Evolutionary conservation across 441 rosid species (phyloP).

Genomic region (Raphanus hybrid): DNA sequence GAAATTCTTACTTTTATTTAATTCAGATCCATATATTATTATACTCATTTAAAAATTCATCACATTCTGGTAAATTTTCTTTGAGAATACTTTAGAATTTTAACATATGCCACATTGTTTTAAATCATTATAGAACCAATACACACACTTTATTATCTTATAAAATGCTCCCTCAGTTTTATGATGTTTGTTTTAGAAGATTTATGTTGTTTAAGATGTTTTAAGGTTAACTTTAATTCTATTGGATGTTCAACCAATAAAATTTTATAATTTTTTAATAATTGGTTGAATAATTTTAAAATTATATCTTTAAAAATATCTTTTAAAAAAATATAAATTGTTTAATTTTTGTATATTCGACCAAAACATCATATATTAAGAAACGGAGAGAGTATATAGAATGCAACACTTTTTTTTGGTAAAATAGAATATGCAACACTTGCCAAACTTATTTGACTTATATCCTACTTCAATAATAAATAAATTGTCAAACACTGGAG

Average conservation of each 20-base stretch:
- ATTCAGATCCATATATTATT: background rate
- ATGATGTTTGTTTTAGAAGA: no score
- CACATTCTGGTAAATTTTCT: background rate
- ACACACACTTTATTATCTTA: background rate
- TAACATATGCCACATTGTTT: background rate
- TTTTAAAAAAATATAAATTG: no score
- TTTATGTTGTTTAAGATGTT: no score
- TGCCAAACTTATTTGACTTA: background rate
- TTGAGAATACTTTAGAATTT: background rate
- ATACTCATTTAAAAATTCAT: background rate
- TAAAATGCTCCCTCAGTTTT: background rate
- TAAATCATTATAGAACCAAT: background rate
- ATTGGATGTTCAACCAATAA: no score
- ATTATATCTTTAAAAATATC: no score
- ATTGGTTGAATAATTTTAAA: no score
- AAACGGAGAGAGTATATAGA: no score
- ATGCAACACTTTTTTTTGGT: no score
- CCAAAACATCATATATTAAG: no score
- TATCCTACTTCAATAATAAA: background rate
- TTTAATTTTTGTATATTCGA: no score
- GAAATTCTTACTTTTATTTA: background rate
- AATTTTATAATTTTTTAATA: no score
- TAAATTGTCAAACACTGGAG: background rate
- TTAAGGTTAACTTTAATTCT: no score
- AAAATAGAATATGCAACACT: background rate